Base-by-base conservation (phyloP, 768 basidiomycete genomes). In the Pleurotus citrinopileatus region DNA sequence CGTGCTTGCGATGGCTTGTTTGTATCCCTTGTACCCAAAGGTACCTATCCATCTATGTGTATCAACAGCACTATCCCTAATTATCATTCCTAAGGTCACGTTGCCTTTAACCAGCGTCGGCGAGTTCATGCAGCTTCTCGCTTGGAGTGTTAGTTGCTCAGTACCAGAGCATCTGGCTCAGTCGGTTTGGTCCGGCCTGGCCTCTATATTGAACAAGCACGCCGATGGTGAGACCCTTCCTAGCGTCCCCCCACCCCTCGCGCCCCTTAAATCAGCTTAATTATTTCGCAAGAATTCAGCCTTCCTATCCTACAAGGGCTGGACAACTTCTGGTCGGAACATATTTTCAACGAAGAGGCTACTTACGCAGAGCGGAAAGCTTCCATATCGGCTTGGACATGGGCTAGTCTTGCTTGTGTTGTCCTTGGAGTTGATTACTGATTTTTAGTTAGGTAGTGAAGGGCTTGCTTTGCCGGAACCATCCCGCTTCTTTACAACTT, bases 181-280 rank as follows among this genome's bases (percentile, higher is more conserved):
- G 26, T 77, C 83, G 23, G 80, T 77, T 2, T 74, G 80, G 61
- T 78, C 84, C 34, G 61, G 84, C 2, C 64, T 92, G 15, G 77
- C 86, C 1, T 79, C 86, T 0, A 69, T 90, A n/a, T 68, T 94
- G 23, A 97, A 98, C 66, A 92, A 94, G 67, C 81, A 84, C 32
- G 73, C 75, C 8, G 77, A 84, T 36, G 84, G 94, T 93, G 44
- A 57, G 78, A 59, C 4, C 46, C 29, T 53, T 15, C 29, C 44
- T 17, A 34, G 3, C 8, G 22, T 20, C 42, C n/a, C 22, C n/a
- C 44, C 54, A 47, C 27, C n/a, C n/a, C n/a, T n/a, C n/a, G n/a
- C n/a, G n/a, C n/a, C n/a, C n/a, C n/a, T n/a, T n/a, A n/a, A n/a
- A n/a, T n/a, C n/a, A n/a, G n/a, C n/a, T n/a, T 22, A 22, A 17